A percentile compares a stretch with the other conserved stretches of the same genome.
phyloP scores from a whole-genome alignment of 768 basidiomycete species.

The Tylopilus rubrobrunneus region DNA sequence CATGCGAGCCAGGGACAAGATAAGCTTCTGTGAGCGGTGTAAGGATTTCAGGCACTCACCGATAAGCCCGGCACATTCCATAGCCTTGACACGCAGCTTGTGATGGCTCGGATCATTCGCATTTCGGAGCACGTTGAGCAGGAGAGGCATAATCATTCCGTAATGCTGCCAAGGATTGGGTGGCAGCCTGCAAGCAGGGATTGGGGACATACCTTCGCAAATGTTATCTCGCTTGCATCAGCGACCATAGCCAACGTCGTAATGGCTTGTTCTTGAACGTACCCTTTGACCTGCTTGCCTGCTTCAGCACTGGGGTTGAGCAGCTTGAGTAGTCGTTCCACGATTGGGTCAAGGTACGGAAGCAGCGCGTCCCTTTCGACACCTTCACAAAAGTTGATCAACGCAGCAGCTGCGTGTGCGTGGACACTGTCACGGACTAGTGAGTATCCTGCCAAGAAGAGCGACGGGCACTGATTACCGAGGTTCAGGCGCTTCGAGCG shows the following conservation, averaged over 20 bases:
- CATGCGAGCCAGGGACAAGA: not conserved
- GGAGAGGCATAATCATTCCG: slow-evolving; percentile 72
- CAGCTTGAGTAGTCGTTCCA: slow-evolving; percentile 57
- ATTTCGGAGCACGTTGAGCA: slow-evolving; percentile 71
- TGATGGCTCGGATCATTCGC: slow-evolving; percentile 64
- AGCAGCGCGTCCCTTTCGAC: slow-evolving; percentile 68
- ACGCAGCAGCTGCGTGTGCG: slow-evolving; percentile 79
- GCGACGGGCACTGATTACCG: slow-evolving; percentile 38
- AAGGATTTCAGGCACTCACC: slow-evolving; percentile 44
- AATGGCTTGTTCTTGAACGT: slow-evolving; percentile 86
- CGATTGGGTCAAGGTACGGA: slow-evolving; percentile 77
- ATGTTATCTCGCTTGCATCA: slow-evolving; percentile 75
- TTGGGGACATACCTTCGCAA: slow-evolving; percentile 52
- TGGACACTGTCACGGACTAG: slow-evolving; percentile 55
- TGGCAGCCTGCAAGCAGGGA: not conserved
- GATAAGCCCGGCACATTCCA: slow-evolving; percentile 88
- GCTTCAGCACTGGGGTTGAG: slow-evolving; percentile 50
- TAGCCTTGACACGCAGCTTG: slow-evolving; percentile 74
- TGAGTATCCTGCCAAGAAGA: not conserved
- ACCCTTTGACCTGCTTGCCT: slow-evolving; percentile 42
- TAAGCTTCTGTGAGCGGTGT: not conserved
- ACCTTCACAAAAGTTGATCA: slow-evolving; percentile 91
- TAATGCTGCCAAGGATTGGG: slow-evolving; percentile 51
- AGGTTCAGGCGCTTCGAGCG: slow-evolving; percentile 72
- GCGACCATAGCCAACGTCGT: slow-evolving; percentile 89